phyloP scores from a whole-genome alignment of 495 filamentous ascomycete genomes.

The Staphylotrichum longicolle region DNA sequence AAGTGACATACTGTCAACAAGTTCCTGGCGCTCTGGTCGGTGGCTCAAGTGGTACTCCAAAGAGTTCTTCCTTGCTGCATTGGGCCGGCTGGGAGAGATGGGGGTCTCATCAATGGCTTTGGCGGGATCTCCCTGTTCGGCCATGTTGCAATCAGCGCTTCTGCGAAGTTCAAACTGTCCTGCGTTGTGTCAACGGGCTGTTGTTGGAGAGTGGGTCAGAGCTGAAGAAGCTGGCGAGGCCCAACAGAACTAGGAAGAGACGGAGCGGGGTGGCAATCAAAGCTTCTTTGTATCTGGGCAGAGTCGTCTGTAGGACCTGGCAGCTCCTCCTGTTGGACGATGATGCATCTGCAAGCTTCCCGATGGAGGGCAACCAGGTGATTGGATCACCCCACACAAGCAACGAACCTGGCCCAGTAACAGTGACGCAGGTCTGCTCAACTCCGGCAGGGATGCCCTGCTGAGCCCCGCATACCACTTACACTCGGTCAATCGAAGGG shows the following conservation, averaged over 20 bases:
- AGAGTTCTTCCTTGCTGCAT: slow-evolving; percentile 72
- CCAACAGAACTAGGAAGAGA: background rate
- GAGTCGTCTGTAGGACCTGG: background rate
- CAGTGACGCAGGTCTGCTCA: slow-evolving; percentile 20
- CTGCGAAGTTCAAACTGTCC: background rate
- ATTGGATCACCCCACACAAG: slow-evolving; percentile 22
- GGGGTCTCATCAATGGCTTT: slow-evolving; percentile 48
- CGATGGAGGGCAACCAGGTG: slow-evolving; percentile 14
- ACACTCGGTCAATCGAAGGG: background rate
- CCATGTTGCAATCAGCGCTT: slow-evolving; percentile 37
- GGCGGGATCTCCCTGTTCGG: slow-evolving; percentile 33
- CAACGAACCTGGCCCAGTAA: slow-evolving; percentile 10
- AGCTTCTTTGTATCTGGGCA: slow-evolving; percentile 14
- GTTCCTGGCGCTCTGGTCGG: slow-evolving; percentile 75
- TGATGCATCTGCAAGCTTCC: slow-evolving; percentile 14
- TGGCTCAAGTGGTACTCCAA: slow-evolving; percentile 80
- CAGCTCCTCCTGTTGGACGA: slow-evolving; percentile 7
- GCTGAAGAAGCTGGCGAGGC: background rate
- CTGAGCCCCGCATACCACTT: slow-evolving; percentile 6
- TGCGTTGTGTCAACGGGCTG: background rate
- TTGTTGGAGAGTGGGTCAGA: background rate
- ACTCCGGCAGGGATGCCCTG: background rate
- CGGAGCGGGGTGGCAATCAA: slow-evolving; percentile 5
- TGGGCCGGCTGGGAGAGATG: slow-evolving; percentile 60
- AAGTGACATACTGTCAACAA: slow-evolving; percentile 69